Evolutionary conservation across 176 grass and related monocot genomes (phyloP), one percentile per base, ranked within the genome.

Genomic region (Puccinellia tenuiflora): DNA sequence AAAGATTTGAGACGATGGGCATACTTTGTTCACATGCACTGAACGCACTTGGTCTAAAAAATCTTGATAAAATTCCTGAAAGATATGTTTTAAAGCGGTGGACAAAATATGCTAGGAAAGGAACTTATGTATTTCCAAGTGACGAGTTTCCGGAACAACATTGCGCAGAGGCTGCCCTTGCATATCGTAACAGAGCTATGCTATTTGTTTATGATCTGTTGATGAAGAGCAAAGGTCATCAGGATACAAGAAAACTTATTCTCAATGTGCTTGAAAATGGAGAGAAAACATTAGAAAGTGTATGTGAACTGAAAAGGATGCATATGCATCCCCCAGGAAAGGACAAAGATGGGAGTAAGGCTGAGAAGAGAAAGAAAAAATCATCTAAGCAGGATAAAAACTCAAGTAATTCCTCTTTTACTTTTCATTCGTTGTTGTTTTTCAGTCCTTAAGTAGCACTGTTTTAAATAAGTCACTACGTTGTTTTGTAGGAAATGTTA

Each of bases 281-380:
- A 68, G 89, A 95, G 86, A 91, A 90, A 73, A 45, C 85, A 57
- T 65, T 95, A 8, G 93, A 92, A 83, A 94, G n/a, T 79, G 42
- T 84, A 35, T 92, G 75, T 85, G 92, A 90, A 84, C 75, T 92
- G 17, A 94, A 90, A 78, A 81, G 87, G 48, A 83, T 92, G 84
- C 87, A 89, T 87, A 80, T 86, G 20, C 80, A 94, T 75, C 76
- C 81, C 25, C 85, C 87, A 65, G 85, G 81, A 47, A 94, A 86
- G 75, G 90, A 89, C 53, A 94, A 82, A 81, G 89, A 94, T 83
- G 85, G 77, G 55, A 89, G 63, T 77, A 94, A 89, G 73, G 90
- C 54, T 75, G 92, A 94, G 78, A 94, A 94, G 73, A 87, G 85
- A 52, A 94, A 92, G 81, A 94, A 94, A 85, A 94, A 94, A 74